phyloP scores from a whole-genome alignment of 1,284 basidiomycete species.

The Ceratobasidium sp. region DNA sequence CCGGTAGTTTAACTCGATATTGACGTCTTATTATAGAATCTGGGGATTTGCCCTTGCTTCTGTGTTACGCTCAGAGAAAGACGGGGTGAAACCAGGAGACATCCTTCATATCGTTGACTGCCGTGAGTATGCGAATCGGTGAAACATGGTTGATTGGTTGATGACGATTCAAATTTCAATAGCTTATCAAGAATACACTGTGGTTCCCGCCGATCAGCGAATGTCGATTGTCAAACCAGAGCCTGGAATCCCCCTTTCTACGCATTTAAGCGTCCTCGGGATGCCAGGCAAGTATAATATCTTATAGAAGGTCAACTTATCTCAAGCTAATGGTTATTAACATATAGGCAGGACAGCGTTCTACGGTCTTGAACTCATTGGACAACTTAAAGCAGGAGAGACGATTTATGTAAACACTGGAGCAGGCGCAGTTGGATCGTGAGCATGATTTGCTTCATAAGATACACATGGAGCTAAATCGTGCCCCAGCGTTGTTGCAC shows the following conservation, averaged over 20 bases:
- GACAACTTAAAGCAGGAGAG: constrained; percentile 58
- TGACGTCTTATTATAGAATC: constrained; percentile 44
- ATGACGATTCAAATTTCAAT: background rate
- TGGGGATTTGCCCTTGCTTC: constrained; percentile 42
- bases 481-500: constrained; percentile 45
- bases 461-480: background rate
- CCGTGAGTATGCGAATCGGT: background rate
- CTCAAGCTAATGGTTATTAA: background rate
- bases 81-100: constrained; percentile 56
- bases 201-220: constrained; percentile 43
- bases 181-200: constrained; percentile 30
- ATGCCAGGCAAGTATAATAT: constrained; percentile 47
- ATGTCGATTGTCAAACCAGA: constrained; percentile 35
- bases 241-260: constrained; percentile 54
- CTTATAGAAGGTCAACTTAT: background rate
- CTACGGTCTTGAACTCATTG: constrained; percentile 53
- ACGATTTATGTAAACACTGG: constrained; percentile 63
- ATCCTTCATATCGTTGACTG: constrained; percentile 16
- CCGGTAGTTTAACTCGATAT: background rate
- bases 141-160: background rate
- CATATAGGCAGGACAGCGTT: constrained; percentile 44
- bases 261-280: constrained; percentile 58
- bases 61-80: constrained; percentile 48
- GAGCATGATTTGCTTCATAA: constrained; percentile 43
- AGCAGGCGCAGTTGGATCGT: constrained; percentile 58